Evolutionary conservation across 1,139 yeast species (phyloP), one percentile per base, ranked within the genome.

Genomic region (Scheffersomyces cryptocercus): DNA sequence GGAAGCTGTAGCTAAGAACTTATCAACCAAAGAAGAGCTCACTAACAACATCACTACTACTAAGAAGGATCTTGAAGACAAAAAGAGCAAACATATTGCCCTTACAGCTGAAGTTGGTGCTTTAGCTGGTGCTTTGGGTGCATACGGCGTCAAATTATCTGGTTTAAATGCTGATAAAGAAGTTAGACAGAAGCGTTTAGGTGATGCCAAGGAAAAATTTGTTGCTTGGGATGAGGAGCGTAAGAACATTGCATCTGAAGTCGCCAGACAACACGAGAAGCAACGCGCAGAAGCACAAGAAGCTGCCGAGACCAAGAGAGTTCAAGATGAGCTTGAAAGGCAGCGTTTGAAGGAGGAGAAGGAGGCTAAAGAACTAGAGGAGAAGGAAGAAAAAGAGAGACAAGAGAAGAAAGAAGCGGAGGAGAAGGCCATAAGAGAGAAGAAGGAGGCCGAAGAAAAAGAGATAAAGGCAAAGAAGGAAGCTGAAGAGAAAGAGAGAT

Each of bases 301-400:
- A 51, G 80, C 72, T 36, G 79, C 73, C 44, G 81, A 75, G 50
- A 73, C 77, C 42, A 65, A 68, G 50, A 68, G 65, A 52, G 56
- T 70, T 30, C 69, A 75, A 52, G 79, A 72, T 46, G 81, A 77
- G 53, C 65, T 77, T 44, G 79, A 75, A 49, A 71, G 68, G 49
- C 59, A 70, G 53, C 64, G 68, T 49, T 53, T 56, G 29, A 53
- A 47, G n/a, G 67, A 62, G 42, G 69, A 70, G 28, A 66, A 65
- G 42, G 64, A 70, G 51, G 65, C 69, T 51, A 50, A 53, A 32
- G 56, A 43, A 2, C 61, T 61, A 41, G 68, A 69, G 32, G 69
- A 61, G 39, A 67, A 64, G 33, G 63, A 62, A 42, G 70, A 58
- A 45, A 56, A 48, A 37, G 63, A 53, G 40, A 55, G 59, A 40